Conservation (phyloP, 1,284 basidiomycete genomes). For the Serendipita sp. region DNA sequence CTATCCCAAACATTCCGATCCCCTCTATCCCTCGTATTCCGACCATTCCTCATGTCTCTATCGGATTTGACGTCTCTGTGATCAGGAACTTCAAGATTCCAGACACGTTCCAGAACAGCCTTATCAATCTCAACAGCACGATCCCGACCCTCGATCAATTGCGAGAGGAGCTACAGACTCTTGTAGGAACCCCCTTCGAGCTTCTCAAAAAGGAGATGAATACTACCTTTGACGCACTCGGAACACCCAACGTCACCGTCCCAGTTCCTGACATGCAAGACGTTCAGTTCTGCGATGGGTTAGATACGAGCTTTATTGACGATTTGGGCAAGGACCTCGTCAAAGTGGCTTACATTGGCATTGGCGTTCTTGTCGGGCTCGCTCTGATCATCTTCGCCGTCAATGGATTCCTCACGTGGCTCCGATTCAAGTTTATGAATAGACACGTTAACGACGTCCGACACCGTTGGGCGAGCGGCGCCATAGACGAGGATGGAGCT, state of each 20-base stretch:
- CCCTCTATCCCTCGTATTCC: neutral
- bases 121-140: conserved; percentile 63
- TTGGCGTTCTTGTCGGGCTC: conserved; percentile 49
- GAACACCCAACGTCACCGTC: conserved; percentile 53
- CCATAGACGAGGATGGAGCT: neutral
- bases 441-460: conserved; percentile 32
- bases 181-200: conserved; percentile 76
- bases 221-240: conserved; percentile 54
- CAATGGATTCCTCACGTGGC: conserved; percentile 61
- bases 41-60: neutral
- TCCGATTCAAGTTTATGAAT: conserved; percentile 60
- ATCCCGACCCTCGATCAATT: conserved; percentile 71
- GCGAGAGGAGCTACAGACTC: conserved; percentile 52
- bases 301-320: conserved; percentile 76
- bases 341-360: conserved; percentile 63
- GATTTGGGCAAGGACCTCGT: conserved; percentile 64
- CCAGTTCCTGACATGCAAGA: conserved; percentile 56
- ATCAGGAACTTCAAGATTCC: conserved; percentile 73
- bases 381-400: conserved; percentile 49
- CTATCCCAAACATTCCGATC: neutral
- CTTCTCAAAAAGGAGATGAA: conserved; percentile 77
- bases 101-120: conserved; percentile 55
- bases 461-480: neutral
- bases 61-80: conserved; percentile 25
- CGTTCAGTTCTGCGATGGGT: conserved; percentile 53